Base-by-base conservation (phyloP, 116 monocot genomes). In the Dioscorea cayenensis region DNA sequence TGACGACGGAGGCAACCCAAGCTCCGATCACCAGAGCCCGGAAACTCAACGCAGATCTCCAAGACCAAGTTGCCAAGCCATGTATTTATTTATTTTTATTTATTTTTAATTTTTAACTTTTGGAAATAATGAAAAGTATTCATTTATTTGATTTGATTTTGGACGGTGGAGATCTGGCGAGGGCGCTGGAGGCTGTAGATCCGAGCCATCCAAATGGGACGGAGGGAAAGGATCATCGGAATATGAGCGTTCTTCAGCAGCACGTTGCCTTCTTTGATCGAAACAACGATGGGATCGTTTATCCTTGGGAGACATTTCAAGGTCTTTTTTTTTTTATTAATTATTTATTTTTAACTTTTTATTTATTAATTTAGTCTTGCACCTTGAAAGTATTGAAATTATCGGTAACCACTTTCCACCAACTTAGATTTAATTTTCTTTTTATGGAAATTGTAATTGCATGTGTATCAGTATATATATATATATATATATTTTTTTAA, bases 141-240 rank as follows among this genome's bases (percentile, higher is more conserved):
- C 22, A 11, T 38, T 35, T 6, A 18, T 55, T 55, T 35, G 55
- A 18, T 55, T 55, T 55, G 55, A 55, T 55, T 43, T 43, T 43
- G 55, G 55, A 55, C n/a, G 55, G 19, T 55, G 55, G 28, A 85
- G 85, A 78, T 73, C 78, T 85, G 29, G 69, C 85, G 21, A 71
- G 81, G 66, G 85, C 85, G 5, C 75, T 85, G 14, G 85, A 71
- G 48, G 85, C 85, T 18, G 72, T 74, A 18, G 85, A 85, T 72
- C 71, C 77, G 9, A 75, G 75, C 78, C 81, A 85, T 52, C 81
- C 85, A 16, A 36, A 70, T 32, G 85, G 85, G 28, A 85, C 85
- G 10, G 43, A 69, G 22, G 81, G 82, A 22, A 51, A 64, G 29
- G 75, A 78, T 28, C 68, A 70, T 49, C 68, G 70, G 18, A 65